A percentile compares a stretch with the other conserved stretches of the same genome.
phyloP scores from a whole-genome alignment of 352 stramenopile genomes.

The Blastocystis sp. region DNA sequence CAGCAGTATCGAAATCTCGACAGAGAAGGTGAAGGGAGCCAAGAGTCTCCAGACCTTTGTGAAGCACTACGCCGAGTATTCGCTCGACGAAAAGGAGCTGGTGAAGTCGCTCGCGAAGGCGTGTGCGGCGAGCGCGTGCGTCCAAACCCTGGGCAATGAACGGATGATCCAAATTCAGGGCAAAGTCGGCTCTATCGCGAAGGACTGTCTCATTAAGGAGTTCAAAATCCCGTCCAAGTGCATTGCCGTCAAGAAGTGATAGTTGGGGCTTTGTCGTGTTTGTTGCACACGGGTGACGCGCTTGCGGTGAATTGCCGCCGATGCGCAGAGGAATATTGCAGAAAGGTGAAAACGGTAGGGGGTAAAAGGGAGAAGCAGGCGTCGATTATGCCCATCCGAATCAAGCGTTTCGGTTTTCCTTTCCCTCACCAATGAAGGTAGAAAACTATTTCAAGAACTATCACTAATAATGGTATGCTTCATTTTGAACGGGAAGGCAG shows the following conservation, averaged over 20 bases:
- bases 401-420: neutral
- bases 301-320: no score
- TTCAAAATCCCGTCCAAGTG: slow-evolving; percentile 57
- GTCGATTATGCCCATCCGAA: neutral
- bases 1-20: slow-evolving; percentile 27
- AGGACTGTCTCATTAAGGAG: slow-evolving; percentile 63
- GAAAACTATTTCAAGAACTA: slow-evolving; percentile 72
- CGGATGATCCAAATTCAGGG: slow-evolving; percentile 52
- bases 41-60: slow-evolving; percentile 28
- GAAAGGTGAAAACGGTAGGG: no score
- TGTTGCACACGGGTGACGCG: neutral
- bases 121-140: slow-evolving; percentile 35
- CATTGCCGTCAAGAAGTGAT: slow-evolving; percentile 51
- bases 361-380: neutral
- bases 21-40: slow-evolving; percentile 49
- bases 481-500: neutral
- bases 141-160: neutral
- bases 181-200: slow-evolving; percentile 18
- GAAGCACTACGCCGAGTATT: slow-evolving; percentile 26
- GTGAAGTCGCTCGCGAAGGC: slow-evolving; percentile 12
- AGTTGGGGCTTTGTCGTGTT: neutral
- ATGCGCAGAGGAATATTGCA: no score
- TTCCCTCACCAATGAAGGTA: slow-evolving; percentile 8
- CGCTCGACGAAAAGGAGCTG: slow-evolving; percentile 37
- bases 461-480: slow-evolving; percentile 64